phyloP scores from a whole-genome alignment of 306 rosid species.

The Datisca glomerata region DNA sequence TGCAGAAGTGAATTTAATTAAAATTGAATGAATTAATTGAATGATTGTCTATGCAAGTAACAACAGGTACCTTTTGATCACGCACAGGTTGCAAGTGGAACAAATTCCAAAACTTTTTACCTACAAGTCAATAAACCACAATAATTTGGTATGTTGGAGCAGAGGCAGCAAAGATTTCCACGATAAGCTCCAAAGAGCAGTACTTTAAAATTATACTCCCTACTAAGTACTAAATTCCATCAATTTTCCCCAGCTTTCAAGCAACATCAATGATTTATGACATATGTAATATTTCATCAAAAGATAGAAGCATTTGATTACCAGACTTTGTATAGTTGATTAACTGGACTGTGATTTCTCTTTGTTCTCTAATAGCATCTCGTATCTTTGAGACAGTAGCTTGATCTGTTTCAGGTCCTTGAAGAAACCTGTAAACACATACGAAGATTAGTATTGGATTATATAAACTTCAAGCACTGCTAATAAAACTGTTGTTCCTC shows the following conservation, averaged over 20 bases:
- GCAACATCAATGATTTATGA: slow-evolving; percentile 1
- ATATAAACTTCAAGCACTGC: too few species aligned
- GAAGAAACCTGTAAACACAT: slow-evolving; percentile 93
- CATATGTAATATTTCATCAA: slow-evolving; percentile 3
- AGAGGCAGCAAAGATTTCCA: slow-evolving; percentile 1
- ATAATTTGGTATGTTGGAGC: background rate
- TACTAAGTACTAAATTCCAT: too few species aligned
- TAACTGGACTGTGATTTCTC: slow-evolving; percentile 91
- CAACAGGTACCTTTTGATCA: slow-evolving; percentile 62
- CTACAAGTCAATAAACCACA: slow-evolving; percentile 26
- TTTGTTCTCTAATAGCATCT: slow-evolving; percentile 82
- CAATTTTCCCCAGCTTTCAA: background rate
- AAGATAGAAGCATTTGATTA: slow-evolving; percentile 17
- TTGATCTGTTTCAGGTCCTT: slow-evolving; percentile 96
- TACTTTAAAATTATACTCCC: background rate
- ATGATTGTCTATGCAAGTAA: background rate
- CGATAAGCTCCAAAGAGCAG: background rate
- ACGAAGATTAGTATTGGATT: too few species aligned
- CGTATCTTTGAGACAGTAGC: slow-evolving; percentile 61
- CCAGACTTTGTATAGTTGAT: slow-evolving; percentile 97
- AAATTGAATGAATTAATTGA: slow-evolving; percentile 8
- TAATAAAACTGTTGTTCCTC: too few species aligned
- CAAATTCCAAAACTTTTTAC: slow-evolving; percentile 96
- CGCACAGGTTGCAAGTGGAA: slow-evolving; percentile 99
- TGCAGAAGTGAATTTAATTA: background rate